Percentiles rank a stretch among this genome's conserved stretches.
These are phyloP conservation scores for Penicillium fuscoglaucum DNA, from an alignment of 2,329 filamentous ascomycete genomes.

Conservation along the genomic window DNA sequence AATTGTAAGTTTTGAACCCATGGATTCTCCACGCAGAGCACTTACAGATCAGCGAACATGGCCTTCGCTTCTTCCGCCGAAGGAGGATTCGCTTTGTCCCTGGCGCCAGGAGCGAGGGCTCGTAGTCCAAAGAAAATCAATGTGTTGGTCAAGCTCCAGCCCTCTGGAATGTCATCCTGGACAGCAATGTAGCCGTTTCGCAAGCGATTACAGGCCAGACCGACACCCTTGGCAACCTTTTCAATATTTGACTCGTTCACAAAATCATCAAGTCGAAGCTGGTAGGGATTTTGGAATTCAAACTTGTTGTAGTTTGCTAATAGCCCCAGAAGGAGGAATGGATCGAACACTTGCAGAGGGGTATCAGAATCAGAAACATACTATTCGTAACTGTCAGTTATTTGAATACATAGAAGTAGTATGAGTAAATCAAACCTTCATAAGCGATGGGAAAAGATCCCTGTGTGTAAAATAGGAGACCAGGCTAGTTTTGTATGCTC, in stretches of 20 bases:
- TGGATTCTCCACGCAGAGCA: slow-evolving; percentile 13
- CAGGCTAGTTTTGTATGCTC: slow-evolving; percentile 93
- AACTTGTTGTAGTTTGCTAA: slow-evolving; percentile 99
- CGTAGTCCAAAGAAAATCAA: slow-evolving; percentile 83
- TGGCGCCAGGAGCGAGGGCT: slow-evolving; percentile 67
- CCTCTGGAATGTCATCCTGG: slow-evolving; percentile 85
- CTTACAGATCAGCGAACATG: slow-evolving; percentile 73
- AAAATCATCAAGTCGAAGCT: slow-evolving; percentile 87
- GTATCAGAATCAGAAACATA: slow-evolving; percentile 78
- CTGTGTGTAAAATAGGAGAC: slow-evolving; percentile 93
- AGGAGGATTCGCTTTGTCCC: slow-evolving; percentile 59
- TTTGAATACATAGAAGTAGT: background rate
- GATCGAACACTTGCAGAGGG: slow-evolving; percentile 63
- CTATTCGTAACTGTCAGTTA: slow-evolving; percentile 44
- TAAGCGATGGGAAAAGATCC: slow-evolving; percentile 89
- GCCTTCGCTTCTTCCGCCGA: slow-evolving; percentile 79
- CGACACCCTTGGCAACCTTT: slow-evolving; percentile 75
- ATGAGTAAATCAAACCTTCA: slow-evolving; percentile 66
- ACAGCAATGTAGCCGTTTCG: slow-evolving; percentile 78
- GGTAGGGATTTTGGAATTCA: slow-evolving; percentile 95
- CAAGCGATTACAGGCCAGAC: slow-evolving; percentile 66
- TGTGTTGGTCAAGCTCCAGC: slow-evolving; percentile 80
- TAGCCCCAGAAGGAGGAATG: slow-evolving; percentile 80
- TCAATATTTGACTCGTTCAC: slow-evolving; percentile 87
- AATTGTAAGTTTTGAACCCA: slow-evolving; percentile 23